Conservation (phyloP, 1,284 basidiomycete species). For the Sporisorium sorghi region DNA sequence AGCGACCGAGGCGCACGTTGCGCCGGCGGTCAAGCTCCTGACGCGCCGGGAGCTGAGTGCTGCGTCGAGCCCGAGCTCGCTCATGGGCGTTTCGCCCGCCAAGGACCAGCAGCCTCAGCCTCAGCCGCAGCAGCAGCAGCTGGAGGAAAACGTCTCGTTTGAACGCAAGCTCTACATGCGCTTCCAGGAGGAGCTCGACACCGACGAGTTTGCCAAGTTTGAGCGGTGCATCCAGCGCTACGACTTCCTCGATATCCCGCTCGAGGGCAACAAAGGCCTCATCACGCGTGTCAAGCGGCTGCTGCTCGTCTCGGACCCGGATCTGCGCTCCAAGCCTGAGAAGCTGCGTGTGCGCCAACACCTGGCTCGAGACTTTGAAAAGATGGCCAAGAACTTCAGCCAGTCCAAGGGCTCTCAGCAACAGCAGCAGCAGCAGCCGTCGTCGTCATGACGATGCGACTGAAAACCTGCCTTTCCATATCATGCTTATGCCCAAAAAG, state of each 20-base stretch:
- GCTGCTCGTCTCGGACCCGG: constrained; percentile 55
- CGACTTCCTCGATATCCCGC: constrained; percentile 59
- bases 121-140: too few relatives aligned
- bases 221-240: constrained; percentile 63
- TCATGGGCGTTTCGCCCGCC: constrained; percentile 19
- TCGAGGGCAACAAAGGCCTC: constrained; percentile 60
- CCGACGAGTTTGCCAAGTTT: constrained; percentile 56
- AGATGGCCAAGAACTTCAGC: constrained; percentile 49
- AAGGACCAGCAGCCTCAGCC: too few relatives aligned
- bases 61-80: constrained; percentile 29
- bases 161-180: constrained; percentile 57
- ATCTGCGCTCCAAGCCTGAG: constrained; percentile 50
- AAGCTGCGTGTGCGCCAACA: constrained; percentile 52
- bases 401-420: constrained; percentile 21
- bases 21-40: constrained; percentile 22
- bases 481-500: not conserved
- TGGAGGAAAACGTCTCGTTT: constrained; percentile 21
- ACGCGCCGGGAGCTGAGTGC: constrained; percentile 20
- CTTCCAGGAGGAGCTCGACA: constrained; percentile 52
- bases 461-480: too few relatives aligned
- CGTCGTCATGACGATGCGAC: too few relatives aligned
- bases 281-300: constrained; percentile 62
- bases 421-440: constrained; percentile 7
- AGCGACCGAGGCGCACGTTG: constrained; percentile 20
- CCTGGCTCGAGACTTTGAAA: constrained; percentile 61